Base-by-base conservation (phyloP, 1,139 yeast genomes). In the Blastobotrys aristatus region DNA sequence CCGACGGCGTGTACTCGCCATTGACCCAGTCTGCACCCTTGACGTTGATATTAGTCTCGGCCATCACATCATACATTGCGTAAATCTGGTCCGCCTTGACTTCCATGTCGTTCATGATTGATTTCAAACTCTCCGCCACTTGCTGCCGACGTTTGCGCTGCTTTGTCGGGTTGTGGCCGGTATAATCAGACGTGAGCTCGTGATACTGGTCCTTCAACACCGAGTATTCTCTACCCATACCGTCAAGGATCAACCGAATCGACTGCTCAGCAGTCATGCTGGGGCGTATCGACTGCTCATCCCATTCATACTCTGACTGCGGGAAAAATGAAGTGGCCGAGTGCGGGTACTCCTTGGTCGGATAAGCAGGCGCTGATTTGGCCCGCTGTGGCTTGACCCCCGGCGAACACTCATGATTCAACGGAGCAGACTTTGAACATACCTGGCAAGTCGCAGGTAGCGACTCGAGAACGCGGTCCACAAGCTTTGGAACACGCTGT, bases 61-160 rank as follows among this genome's bases (percentile, higher is more conserved):
- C 56, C 39, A 60, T 46, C 16, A 61, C 57, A 56, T 59, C 62
- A 53, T 60, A 58, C 54, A 64, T 48, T 24, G 66, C 63, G 44
- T 64, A 64, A 8, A 64, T 63, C 47, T 63, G 63, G 44, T 64
- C 66, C 6, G 67, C 63, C 43, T 63, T 62, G 37, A 49, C 57
- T 50, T 64, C 67, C 47, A 64, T 56, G 32, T 55, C 58, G 31
- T 58, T 59, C 20, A 63, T 55, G 5, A 60, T 40, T 1, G 40
- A 47, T 39, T 56, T 54, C 44, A 64, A 43, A 14, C 52, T 48
- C 13, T 35, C 50, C 8, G 63, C 66, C 33, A 64, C 40, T 14
- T 53, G 53, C 43, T 54, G 57, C 18, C 68, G 56, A 43, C 51
- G 51, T 6, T 54, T 52, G 43, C 55, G 56, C 27, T 59, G 61